Evolutionary conservation across 23 red algal species (phyloP).

Genomic region (Gracilaria domingensis): DNA sequence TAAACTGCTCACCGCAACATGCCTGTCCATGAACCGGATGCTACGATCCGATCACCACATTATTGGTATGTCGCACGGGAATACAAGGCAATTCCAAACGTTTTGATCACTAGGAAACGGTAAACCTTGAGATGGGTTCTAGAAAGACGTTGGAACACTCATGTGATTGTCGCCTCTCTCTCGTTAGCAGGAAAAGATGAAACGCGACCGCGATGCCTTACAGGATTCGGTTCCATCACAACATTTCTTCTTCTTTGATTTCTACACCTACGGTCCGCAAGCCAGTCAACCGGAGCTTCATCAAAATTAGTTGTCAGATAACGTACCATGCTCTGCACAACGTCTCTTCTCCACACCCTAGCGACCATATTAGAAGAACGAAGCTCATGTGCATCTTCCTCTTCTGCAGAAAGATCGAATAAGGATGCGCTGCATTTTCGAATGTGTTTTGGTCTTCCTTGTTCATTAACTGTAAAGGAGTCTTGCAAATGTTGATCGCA

Average conservation of each 20-base stretch:
- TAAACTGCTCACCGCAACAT: background rate
- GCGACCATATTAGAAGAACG: slow-evolving; percentile 69
- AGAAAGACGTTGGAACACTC: background rate
- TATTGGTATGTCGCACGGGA: background rate
- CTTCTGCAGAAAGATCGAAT: slow-evolving; percentile 36
- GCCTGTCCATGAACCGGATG: background rate
- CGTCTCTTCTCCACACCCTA: slow-evolving; percentile 55
- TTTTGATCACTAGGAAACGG: background rate
- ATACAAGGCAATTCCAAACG: background rate
- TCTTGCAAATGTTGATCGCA: slow-evolving; percentile 27
- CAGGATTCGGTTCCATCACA: slow-evolving; percentile 62
- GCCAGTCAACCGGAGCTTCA: slow-evolving; percentile 82
- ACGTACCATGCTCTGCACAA: slow-evolving; percentile 16
- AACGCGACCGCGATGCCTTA: slow-evolving; percentile 61
- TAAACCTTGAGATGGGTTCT: background rate
- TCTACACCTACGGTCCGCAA: slow-evolving; percentile 62
- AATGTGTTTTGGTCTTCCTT: slow-evolving; percentile 15
- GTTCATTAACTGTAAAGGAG: background rate
- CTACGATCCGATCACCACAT: background rate
- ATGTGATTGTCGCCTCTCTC: slow-evolving; percentile 53
- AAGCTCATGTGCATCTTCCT: slow-evolving; percentile 49
- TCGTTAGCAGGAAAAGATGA: slow-evolving; percentile 54
- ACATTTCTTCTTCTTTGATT: slow-evolving; percentile 31
- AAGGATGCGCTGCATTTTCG: slow-evolving; percentile 52
- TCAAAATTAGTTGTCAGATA: slow-evolving; percentile 53